A percentile compares a stretch with the other conserved stretches of the same genome.
Conservation (phyloP, 352 stramenopile species). For the Pythium rhizo-oryzae region DNA sequence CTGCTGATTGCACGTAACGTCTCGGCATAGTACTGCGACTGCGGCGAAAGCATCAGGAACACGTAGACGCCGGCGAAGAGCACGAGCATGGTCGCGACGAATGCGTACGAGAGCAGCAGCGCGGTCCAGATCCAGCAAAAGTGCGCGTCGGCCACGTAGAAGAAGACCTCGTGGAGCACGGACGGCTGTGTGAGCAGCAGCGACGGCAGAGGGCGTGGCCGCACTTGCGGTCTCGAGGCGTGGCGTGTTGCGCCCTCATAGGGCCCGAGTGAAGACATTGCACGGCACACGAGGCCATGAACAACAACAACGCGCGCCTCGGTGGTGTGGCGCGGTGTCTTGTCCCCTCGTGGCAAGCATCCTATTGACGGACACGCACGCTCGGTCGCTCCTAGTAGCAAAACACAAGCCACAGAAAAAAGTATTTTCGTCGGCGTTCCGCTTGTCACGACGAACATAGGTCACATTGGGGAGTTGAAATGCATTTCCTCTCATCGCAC, state of each 20-base stretch:
- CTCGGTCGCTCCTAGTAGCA: too few species aligned
- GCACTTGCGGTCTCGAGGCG: background rate
- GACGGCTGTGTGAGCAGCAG: background rate
- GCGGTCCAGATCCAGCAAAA: background rate
- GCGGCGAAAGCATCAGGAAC: background rate
- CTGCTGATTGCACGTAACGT: background rate
- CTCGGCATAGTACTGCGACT: background rate
- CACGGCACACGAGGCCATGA: background rate
- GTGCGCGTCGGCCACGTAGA: background rate
- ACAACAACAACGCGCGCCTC: too few species aligned
- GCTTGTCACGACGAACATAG: too few species aligned
- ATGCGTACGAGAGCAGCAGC: background rate
- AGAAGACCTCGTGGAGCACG: background rate
- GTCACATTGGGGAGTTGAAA: background rate
- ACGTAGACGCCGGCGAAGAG: background rate
- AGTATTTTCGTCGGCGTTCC: too few species aligned
- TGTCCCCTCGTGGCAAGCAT: too few species aligned
- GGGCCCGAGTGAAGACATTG: background rate
- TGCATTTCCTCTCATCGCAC: background rate
- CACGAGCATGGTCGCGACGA: background rate
- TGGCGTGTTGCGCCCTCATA: background rate
- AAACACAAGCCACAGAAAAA: too few species aligned
- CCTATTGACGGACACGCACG: too few species aligned
- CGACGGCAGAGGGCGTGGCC: background rate
- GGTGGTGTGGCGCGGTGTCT: too few species aligned